These are phyloP conservation scores for Cymbidium sinense DNA, from an alignment of 106 monocot species.

Conservation along the genomic window DNA sequence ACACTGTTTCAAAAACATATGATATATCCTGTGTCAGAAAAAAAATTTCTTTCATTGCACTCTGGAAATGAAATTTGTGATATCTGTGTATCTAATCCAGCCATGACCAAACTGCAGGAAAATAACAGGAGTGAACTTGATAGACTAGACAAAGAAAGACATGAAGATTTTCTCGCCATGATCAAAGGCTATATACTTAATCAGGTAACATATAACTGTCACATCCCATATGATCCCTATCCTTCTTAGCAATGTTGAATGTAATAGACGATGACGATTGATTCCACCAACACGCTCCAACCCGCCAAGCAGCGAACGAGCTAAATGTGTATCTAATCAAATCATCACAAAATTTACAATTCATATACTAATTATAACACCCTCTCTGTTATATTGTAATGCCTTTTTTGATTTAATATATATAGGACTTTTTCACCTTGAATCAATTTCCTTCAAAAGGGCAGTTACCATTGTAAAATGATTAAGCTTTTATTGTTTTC, in stretches of 20 bases:
- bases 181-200: constrained; percentile 59
- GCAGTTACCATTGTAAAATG: neutral
- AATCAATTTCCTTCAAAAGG: neutral
- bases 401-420: neutral
- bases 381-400: neutral
- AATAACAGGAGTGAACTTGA: constrained; percentile 58
- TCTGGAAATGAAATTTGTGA: neutral
- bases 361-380: no score
- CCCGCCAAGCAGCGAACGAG: no score
- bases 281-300: no score
- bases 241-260: no score
- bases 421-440: no score
- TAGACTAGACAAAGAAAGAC: constrained; percentile 52
- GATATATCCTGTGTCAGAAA: neutral
- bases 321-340: no score
- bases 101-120: constrained; percentile 29
- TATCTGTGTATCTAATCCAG: neutral
- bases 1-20: neutral
- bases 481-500: neutral
- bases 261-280: no score
- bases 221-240: no score
- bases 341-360: no score
- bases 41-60: neutral
- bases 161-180: constrained; percentile 52
- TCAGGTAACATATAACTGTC: no score